Evolutionary conservation across 1,139 yeast genomes (phyloP), one percentile per base, ranked within the genome.

Genomic region (Blastobotrys malaysiensis): DNA sequence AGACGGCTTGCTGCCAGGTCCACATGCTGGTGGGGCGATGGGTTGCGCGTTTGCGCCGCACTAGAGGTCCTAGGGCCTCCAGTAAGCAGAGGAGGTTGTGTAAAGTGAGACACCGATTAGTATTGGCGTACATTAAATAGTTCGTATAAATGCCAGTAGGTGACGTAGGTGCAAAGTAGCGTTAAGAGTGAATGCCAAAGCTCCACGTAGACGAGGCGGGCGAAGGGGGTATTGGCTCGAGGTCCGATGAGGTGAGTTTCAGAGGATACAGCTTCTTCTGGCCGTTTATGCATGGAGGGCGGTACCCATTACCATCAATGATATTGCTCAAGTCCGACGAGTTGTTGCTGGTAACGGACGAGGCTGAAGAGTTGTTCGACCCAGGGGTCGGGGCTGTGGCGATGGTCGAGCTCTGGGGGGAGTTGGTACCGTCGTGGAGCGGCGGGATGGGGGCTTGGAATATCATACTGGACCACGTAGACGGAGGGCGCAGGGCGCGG

Each of bases 191-290:
- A 13, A 46, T 19, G 22, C 52, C 52, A 36, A 53, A 53, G 43
- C 51, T 43, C 55, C 55, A 53, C 18, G 44, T 24, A 16, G 55
- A 53, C 14, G 55, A 50, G 27, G 52, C 46, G 4, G 51, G 21
- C 19, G 52, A 16, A 22, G 49, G 51, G 21, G 50, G 49, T 20
- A 36, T 43, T 11, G 45, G 31, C 7, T 43, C 52, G 26, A 45
- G 19, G 24, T 45, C 48, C 18, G 57, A 53, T 13, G 56, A 49
- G 18, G 51, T 48, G 22, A 61, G 55, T 16, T 55, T 52, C 31
- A 61, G 51, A 26, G 63, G 63, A 36, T 61, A 55, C 43, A 61
- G 55, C 21, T 52, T 54, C 46, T 59, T 59, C 52, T 61, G 63
- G 36, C 61, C 55, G 49, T 56, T 55, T 3, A 58, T 53, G 9